Evolutionary conservation across 1,284 basidiomycete species (phyloP).

Genomic region (Austropuccinia psidii): DNA sequence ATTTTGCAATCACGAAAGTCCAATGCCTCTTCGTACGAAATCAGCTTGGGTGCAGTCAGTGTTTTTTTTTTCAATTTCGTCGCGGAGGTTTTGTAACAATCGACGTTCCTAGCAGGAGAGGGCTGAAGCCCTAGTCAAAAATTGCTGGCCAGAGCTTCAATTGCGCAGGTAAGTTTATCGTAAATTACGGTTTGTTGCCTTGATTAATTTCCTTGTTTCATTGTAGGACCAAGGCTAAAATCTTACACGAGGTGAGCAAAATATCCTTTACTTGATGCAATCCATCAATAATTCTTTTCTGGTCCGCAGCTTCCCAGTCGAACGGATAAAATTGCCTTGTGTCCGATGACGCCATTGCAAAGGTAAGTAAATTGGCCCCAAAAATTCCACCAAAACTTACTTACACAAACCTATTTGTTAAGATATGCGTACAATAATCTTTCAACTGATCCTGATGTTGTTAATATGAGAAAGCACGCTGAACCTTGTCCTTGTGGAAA

Average conservation of each 20-base stretch:
- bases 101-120: neutral
- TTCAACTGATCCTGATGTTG: constrained; percentile 14
- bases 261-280: neutral
- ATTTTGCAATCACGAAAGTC: constrained; percentile 13
- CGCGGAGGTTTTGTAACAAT: too few species aligned
- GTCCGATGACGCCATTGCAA: constrained; percentile 24
- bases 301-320: constrained; percentile 3
- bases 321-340: constrained; percentile 32
- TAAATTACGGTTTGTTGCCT: neutral
- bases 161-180: constrained; percentile 4
- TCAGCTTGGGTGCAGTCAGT: constrained; percentile 10
- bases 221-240: constrained; percentile 31
- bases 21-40: constrained; percentile 28
- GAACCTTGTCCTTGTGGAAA: constrained; percentile 12
- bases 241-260: constrained; percentile 25
- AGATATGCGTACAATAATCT: constrained; percentile 31
- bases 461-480: constrained; percentile 24
- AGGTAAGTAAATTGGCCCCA: neutral
- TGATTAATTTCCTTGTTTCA: neutral
- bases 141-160: constrained; percentile 35
- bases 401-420: neutral
- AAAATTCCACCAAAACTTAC: neutral
- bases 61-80: too few species aligned
- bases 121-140: constrained; percentile 14
- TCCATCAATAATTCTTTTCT: neutral